Base-by-base conservation (phyloP, 192 early-diverging fungal genomes). In the Spizellomyces punctatus region DNA sequence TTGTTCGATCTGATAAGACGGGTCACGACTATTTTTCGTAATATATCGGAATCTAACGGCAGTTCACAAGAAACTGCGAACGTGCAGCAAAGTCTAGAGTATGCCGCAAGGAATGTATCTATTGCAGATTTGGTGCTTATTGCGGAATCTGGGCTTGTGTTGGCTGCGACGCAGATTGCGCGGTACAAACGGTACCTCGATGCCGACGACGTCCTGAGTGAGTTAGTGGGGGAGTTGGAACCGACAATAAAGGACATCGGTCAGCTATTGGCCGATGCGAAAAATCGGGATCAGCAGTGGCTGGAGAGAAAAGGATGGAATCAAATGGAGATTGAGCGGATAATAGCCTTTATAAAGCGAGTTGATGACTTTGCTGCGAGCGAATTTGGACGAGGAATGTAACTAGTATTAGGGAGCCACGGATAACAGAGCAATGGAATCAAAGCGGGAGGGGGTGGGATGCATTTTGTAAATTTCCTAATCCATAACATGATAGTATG, bases 221-320 rank as follows among this genome's bases (percentile, higher is more conserved):
- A 75, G 58, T 16, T 75, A 10, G 41, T 50, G 21, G 60, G 61
- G 17, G 71, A 72, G 62, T 22, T 64, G 19, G 71, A 72, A 12
- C 22, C 47, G 42, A 41, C 59, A 61, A 36, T 36, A 36, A 36
- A 36, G 27, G 27, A 36, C 27, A 36, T 36, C 3, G 27, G 27
- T 36, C 27, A 36, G 27, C 27, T 36, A 36, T 36, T 36, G 27
- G 27, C 27, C 27, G 27, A 36, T 36, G 27, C 27, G 0, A 36
- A 36, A 36, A 36, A 36, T 2, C 27, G 27, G 27, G 27, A 36
- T 36, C 27, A 36, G 27, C 27, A 36, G 27, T 36, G 27, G 27
- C 27, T 36, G 27, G 27, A 36, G 27, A 36, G 27, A 3, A 36
- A 36, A 36, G 27, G 27, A 36, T 36, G 27, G 27, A 36, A 36